Percentiles rank a stretch among this genome's conserved stretches.
These are phyloP conservation scores for Davidsoniella eucalypti DNA, from an alignment of 2,329 filamentous ascomycete genomes.

Conservation along the genomic window DNA sequence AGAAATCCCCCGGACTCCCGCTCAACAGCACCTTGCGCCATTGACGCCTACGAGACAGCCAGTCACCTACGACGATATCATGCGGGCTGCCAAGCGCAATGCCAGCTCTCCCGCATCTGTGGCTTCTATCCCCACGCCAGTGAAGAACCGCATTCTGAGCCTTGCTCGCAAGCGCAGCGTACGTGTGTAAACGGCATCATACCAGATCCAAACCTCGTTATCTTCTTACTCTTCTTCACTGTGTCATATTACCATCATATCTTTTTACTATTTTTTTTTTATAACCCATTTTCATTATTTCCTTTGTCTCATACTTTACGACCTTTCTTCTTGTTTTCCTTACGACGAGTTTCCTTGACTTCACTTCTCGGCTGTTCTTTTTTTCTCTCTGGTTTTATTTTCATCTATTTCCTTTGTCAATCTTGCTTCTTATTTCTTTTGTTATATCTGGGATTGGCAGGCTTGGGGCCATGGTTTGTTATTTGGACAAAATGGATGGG, in stretches of 20 bases:
- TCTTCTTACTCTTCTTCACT: conserved; percentile 3
- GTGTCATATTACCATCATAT: conserved; percentile 3
- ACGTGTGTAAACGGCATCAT: conserved; percentile 5
- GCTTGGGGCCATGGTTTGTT: conserved; percentile 1
- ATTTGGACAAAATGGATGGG: background rate
- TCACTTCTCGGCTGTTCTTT: background rate
- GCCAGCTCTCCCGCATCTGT: conserved; percentile 17
- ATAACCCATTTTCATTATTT: background rate
- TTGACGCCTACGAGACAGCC: conserved; percentile 18
- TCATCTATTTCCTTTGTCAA: background rate
- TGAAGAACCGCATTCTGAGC: conserved; percentile 12
- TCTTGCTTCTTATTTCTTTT: background rate
- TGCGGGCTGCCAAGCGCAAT: conserved; percentile 28
- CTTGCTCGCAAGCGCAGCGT: conserved; percentile 10
- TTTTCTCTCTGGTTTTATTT: background rate
- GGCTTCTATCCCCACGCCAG: conserved; percentile 11
- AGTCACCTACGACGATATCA: conserved; percentile 32
- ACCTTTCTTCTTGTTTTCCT: too few relatives aligned
- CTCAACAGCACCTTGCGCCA: conserved; percentile 1
- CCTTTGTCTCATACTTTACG: background rate
- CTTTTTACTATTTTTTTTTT: background rate
- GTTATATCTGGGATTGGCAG: background rate
- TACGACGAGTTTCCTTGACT: background rate
- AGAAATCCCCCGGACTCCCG: background rate
- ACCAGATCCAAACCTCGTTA: background rate